Evolutionary conservation across 768 basidiomycete species (phyloP).

Genomic region (Podaxis pistillaris): DNA sequence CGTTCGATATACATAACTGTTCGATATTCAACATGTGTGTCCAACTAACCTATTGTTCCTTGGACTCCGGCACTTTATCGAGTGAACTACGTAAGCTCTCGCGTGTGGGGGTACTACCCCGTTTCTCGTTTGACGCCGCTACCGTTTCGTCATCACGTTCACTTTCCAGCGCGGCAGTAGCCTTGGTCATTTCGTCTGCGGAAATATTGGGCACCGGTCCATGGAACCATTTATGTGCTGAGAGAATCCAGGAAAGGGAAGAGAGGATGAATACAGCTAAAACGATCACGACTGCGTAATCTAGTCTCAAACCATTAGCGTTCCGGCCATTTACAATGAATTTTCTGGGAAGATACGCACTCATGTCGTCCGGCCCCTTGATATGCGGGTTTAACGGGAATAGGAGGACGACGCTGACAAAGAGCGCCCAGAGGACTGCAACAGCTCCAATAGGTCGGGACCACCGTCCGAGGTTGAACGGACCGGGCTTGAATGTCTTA

Average conservation of each 20-base stretch:
- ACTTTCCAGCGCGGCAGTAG: neutral
- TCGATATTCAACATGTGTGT: neutral
- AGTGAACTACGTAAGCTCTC: neutral
- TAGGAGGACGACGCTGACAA: conserved; percentile 31
- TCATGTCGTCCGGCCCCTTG: conserved; percentile 27
- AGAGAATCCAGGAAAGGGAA: conserved; percentile 58
- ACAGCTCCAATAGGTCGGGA: conserved; percentile 28
- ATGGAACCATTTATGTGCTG: conserved; percentile 69
- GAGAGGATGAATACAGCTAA: conserved; percentile 66
- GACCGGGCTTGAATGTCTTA: conserved; percentile 29
- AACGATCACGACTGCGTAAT: conserved; percentile 69
- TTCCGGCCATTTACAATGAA: neutral
- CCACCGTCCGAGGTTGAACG: conserved; percentile 31
- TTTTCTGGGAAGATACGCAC: conserved; percentile 23
- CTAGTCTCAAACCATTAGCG: conserved; percentile 29
- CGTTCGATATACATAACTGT: neutral
- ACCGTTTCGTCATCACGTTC: neutral
- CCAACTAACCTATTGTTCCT: neutral
- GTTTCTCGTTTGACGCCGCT: neutral
- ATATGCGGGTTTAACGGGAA: conserved; percentile 30
- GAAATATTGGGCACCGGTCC: conserved; percentile 59
- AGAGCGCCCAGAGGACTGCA: conserved; percentile 29
- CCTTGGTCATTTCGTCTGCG: conserved; percentile 18
- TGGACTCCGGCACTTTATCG: neutral
- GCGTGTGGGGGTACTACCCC: neutral